Evolutionary conservation across 495 filamentous ascomycete species (phyloP), one percentile per base, ranked within the genome.

Genomic region (Terfezia boudieri): DNA sequence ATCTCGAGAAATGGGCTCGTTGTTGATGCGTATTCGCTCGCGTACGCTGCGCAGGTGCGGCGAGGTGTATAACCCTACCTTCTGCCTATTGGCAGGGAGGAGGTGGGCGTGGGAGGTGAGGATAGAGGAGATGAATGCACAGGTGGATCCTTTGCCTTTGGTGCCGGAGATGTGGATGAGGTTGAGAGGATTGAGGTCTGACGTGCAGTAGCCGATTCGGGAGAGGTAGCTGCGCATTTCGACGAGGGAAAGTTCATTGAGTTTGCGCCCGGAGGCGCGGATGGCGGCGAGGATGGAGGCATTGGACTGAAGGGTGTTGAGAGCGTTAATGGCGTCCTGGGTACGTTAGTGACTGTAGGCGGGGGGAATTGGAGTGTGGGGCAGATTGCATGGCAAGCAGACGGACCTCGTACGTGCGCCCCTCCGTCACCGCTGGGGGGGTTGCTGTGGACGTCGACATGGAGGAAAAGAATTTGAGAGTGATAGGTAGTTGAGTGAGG

Each of bases 261-360:
- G 59, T 11, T 57, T 51, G 50, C 52, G 70, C 41, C 84, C 80
- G 8, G 78, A 80, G 60, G 81, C 79, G 32, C 76, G 73, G 51
- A 89, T 76, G 52, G 78, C 76, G 56, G 93, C 77, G 37, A 95
- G 75, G 49, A 84, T 73, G 46, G 79, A 73, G 66, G 80, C 86
- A 55, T 93, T 93, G 16, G 83, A 84, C 63, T 96, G 90, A 37
- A 94, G 73, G 16, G 84, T 79, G 64, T 98, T 98, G 66, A 98
- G 79, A 26, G 84, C 76, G 53, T 80, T 71, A 56, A 98, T 77
- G 16, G 90, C 90, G 69, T 32, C 26, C 26, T 32, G 26, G 26
- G 26, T 32, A 32, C 4, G 26, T 32, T 32, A 32, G 26, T 32
- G 26, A 2, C 26, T 32, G 26, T 32, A 32, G 26, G 2, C 26